Base-by-base conservation (phyloP, 352 stramenopile genomes). In the Phytophthora aleatoria region DNA sequence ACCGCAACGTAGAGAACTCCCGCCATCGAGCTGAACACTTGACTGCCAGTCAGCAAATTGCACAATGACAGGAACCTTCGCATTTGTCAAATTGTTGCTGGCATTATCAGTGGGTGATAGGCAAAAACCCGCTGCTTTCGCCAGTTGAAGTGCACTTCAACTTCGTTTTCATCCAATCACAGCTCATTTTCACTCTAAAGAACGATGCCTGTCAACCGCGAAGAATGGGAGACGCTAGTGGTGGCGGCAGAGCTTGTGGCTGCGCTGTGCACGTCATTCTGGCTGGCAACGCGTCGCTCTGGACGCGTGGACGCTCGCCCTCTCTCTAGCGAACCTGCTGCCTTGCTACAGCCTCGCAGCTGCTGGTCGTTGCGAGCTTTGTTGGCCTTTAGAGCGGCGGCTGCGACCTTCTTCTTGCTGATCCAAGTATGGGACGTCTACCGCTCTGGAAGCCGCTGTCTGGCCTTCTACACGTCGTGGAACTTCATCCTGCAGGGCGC, bases 381-480 rank as follows among this genome's bases (percentile, higher is more conserved):
- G 30, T 13, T 89, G 15, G 61, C 38, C 11, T 93, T 78, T 50
- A 64, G 84, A 15, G 43, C 67, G 0, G 39, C 41, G 2, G 69
- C 67, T n/a, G 49, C 67, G 9, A 66, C 52, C 3, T 93, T 91
- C 61, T 93, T 88, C 60, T 42, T 79, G 0, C 20, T 79, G 31
- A 57, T 92, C 28, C 81, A 91, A 55, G 24, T 79, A 20, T 86
- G 76, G 69, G 81, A 95, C 56, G 28, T 91, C 3, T 79, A 79
- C 41, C 79, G 83, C 42, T 84, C 86, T 13, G 30, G 48, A 9
- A 64, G 62, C 31, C 65, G 67, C 33, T 91, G 86, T 44, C 57
- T 93, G 50, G 63, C 64, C 48, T 92, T 95, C 62, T 95, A 91
- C 70, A 95, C 86, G 39, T 91, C 82, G n/a, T 95, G 86, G 86